Evolutionary conservation across 208 protist species (phyloP).

Genomic region (Leishmania turanica): DNA sequence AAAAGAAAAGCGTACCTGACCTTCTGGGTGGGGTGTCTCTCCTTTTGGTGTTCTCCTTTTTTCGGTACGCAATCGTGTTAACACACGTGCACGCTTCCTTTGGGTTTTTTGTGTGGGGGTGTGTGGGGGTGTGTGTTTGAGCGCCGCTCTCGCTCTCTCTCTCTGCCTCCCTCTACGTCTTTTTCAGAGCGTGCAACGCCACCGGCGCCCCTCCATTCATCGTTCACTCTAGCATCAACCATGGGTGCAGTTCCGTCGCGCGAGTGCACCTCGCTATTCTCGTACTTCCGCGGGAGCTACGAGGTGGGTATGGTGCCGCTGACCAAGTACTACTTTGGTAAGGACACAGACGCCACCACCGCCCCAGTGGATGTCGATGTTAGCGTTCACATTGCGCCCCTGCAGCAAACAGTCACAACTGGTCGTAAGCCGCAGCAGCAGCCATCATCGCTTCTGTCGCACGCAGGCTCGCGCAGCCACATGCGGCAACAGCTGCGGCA

Average conservation of each 20-base stretch:
- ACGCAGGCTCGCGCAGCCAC: slow-evolving; percentile 4
- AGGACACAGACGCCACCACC: slow-evolving; percentile 11
- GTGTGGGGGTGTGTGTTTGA: too few species aligned
- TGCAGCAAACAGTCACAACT: background rate
- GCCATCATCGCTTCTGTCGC: background rate
- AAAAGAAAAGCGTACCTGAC: background rate
- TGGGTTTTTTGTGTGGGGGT: background rate
- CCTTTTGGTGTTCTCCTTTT: background rate
- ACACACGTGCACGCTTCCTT: background rate
- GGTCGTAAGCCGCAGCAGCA: background rate
- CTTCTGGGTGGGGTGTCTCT: background rate
- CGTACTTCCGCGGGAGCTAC: slow-evolving; percentile 86
- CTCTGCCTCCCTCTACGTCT: background rate
- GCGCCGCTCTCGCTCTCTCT: background rate
- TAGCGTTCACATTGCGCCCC: background rate
- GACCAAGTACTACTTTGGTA: slow-evolving; percentile 75
- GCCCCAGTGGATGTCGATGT: background rate
- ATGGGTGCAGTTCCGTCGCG: slow-evolving; percentile 78
- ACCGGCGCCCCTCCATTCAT: background rate
- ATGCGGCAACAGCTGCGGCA: slow-evolving; percentile 50
- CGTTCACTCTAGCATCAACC: background rate
- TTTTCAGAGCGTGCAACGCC: background rate
- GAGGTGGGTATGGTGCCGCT: slow-evolving; percentile 86
- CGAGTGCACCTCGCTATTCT: slow-evolving; percentile 74
- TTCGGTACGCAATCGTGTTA: background rate